Percentiles rank a stretch among this genome's conserved stretches.
Evolutionary conservation across 768 basidiomycete genomes (phyloP).

Genomic region (Psilocybe cubensis): DNA sequence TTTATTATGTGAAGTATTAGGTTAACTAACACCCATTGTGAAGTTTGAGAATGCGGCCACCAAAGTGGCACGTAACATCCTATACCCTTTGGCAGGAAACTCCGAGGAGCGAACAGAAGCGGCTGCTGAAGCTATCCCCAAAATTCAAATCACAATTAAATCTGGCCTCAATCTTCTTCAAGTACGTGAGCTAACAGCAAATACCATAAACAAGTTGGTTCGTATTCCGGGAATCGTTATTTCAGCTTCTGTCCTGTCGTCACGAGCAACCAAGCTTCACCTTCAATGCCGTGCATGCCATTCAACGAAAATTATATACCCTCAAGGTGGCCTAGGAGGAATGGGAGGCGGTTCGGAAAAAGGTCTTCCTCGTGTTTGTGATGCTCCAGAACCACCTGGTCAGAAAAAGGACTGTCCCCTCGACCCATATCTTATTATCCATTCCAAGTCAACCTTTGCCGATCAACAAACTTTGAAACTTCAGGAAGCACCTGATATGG

Average conservation of each 20-base stretch:
- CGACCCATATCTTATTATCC: conserved; percentile 95
- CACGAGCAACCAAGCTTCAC: conserved; percentile 89
- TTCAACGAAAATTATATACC: conserved; percentile 76
- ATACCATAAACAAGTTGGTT: conserved; percentile 94
- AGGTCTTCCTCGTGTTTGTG: conserved; percentile 87
- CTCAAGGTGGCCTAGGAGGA: conserved; percentile 80
- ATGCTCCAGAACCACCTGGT: conserved; percentile 77
- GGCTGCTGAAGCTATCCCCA: conserved; percentile 49
- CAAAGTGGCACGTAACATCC: conserved; percentile 78
- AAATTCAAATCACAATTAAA: conserved; percentile 84
- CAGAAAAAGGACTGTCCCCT: conserved; percentile 94
- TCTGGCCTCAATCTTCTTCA: conserved; percentile 93
- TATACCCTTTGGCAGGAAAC: conserved; percentile 75
- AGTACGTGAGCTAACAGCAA: conserved; percentile 92
- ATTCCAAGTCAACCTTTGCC: conserved; percentile 91
- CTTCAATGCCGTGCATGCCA: conserved; percentile 93
- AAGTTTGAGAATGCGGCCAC: conserved; percentile 94
- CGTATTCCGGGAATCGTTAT: conserved; percentile 98
- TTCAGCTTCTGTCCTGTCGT: conserved; percentile 91
- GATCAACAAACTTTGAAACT: conserved; percentile 97
- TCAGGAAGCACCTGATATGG: conserved; percentile 99
- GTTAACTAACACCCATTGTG: neutral
- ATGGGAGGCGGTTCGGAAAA: conserved; percentile 85
- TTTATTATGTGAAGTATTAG: neutral
- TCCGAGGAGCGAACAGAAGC: conserved; percentile 45